Base-by-base conservation (phyloP, 2,329 filamentous ascomycete genomes). In the Chaetomiaceae sp. region DNA sequence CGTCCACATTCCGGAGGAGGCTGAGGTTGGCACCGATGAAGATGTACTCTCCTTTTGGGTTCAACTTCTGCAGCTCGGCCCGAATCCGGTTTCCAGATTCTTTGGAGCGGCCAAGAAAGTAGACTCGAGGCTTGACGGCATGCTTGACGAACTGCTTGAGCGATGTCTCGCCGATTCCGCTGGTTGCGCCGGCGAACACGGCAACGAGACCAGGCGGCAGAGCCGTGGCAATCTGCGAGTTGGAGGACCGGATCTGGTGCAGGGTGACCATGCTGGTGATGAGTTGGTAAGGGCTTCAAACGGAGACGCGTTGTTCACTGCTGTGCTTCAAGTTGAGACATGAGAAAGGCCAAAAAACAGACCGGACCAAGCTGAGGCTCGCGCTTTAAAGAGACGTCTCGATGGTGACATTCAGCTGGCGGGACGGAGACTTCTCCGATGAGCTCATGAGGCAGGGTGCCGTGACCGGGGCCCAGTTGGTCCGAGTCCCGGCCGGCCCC, bases 141-240 rank as follows among this genome's bases (percentile, higher is more conserved):
- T 58, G 31, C 54, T 44, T 53, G 6, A 58, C 60, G 51, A 68
- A 53, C 17, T 59, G 53, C 38, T 58, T 51, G 3, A 69, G 51
- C 1, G 66, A 65, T 3, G 58, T 51, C 33, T 55, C 48, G 9
- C 68, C 66, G 45, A 69, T 67, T 39, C 91, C 91, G n/a, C 85
- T 74, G 50, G 96, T 87, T 67, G 96, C 96, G 42, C 85, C 89
- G 23, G 83, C 73, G 64, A 96, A 94, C 1, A 92, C 91, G 47
- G 92, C 82, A 1, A 81, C 76, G 48, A 90, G 87, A 29, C 96
- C 84, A 9, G 52, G 40, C 12, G 17, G 46, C 11, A 54, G 40
- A 14, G 39, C 14, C 7, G 40, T 40, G 19, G 82, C 91, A 62
- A 96, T 65, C 4, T 96, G 89, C 67, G 96, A 96, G 1, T 54